A percentile compares a stretch with the other conserved stretches of the same genome.
Conservation (phyloP, 768 basidiomycete genomes). For the Suillus sp. region DNA sequence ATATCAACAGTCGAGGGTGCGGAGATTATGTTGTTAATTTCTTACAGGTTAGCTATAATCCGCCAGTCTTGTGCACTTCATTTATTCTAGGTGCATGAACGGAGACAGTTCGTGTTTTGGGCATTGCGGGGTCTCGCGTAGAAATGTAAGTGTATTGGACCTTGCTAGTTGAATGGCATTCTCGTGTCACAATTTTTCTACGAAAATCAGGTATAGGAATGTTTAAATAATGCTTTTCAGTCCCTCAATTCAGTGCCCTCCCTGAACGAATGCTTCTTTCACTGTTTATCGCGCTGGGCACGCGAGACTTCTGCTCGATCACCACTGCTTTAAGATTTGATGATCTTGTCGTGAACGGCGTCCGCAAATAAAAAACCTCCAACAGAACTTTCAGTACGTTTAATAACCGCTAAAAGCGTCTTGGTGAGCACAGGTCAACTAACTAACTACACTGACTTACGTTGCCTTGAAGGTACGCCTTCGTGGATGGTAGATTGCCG, state of each 20-base stretch:
- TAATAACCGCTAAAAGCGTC: neutral
- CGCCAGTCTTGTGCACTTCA: neutral
- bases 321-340: neutral
- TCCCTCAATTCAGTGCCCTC: slow-evolving; percentile 1
- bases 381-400: neutral
- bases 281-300: neutral
- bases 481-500: neutral
- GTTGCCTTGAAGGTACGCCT: neutral
- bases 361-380: neutral
- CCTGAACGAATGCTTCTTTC: neutral
- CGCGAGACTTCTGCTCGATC: neutral
- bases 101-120: neutral
- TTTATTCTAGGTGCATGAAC: neutral
- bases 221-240: slow-evolving; percentile 3
- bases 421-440: neutral
- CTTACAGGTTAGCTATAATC: neutral
- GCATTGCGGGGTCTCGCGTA: neutral
- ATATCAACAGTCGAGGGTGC: neutral
- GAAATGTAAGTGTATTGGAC: neutral
- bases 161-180: neutral
- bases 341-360: neutral
- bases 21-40: neutral
- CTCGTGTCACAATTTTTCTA: neutral
- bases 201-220: neutral
- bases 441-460: neutral